Percentiles rank a stretch among this genome's conserved stretches.
Conservation (phyloP, 225 moss, liverwort and hornwort genomes). For the Bryum argenteum region DNA sequence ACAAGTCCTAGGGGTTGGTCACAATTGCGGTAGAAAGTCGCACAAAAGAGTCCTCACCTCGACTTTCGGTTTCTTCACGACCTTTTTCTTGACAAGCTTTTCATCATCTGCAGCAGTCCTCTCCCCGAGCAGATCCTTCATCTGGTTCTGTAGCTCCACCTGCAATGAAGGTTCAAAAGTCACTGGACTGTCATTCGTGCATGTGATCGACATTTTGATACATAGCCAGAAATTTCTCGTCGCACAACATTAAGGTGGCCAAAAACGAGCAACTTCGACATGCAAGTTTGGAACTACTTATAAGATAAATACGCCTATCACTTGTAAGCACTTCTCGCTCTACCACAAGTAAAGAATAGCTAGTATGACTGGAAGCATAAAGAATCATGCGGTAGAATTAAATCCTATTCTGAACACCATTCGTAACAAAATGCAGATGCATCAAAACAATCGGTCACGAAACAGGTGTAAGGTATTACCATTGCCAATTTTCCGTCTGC, state of each 20-base stretch:
- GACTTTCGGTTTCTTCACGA: conserved; percentile 69
- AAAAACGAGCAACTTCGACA: not conserved
- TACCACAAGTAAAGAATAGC: not conserved
- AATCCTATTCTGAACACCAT: conserved; percentile 3
- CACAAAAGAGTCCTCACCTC: conserved; percentile 22
- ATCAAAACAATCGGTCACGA: conserved; percentile 7
- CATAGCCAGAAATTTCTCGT: not conserved
- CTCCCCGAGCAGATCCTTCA: conserved; percentile 82
- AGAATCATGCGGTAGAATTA: too few relatives aligned
- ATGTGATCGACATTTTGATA: not conserved
- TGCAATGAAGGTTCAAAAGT: conserved; percentile 30
- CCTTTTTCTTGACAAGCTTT: conserved; percentile 77
- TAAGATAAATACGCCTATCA: not conserved
- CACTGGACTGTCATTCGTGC: not conserved
- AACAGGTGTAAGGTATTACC: conserved; percentile 41
- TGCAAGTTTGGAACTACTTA: not conserved
- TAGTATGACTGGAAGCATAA: too few relatives aligned
- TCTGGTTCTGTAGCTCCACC: conserved; percentile 79
- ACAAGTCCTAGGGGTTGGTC: not conserved
- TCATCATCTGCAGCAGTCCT: conserved; percentile 91
- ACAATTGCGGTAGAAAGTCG: not conserved
- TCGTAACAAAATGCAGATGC: not conserved
- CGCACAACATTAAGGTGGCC: not conserved
- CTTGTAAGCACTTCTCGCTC: not conserved
- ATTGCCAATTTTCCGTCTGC: conserved; percentile 89